These are phyloP conservation scores for Iris pallida DNA, from an alignment of 116 monocot species.

Conservation along the genomic window DNA sequence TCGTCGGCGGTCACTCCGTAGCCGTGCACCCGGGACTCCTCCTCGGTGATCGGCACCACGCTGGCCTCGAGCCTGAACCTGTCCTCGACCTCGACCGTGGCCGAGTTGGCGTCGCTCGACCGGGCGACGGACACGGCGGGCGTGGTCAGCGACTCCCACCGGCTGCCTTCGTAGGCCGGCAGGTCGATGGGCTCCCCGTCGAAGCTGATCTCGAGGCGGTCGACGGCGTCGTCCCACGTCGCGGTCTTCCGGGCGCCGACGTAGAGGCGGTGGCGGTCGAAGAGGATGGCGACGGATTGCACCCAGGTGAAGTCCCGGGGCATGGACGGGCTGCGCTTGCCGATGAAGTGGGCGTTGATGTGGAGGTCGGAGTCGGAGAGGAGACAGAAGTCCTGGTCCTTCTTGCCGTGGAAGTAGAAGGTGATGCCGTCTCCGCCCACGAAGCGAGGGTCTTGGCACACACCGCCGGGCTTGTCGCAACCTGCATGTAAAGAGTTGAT, in stretches of 20 bases:
- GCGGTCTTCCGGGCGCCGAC: slow-evolving; percentile 31
- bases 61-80: slow-evolving; percentile 21
- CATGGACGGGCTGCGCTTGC: slow-evolving; percentile 14
- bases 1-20: slow-evolving; percentile 25
- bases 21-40: slow-evolving; percentile 37
- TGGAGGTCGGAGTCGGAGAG: slow-evolving; percentile 29
- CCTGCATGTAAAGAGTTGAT: slow-evolving; percentile 5
- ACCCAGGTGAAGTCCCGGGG: slow-evolving; percentile 49
- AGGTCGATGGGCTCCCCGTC: slow-evolving; percentile 18
- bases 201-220: slow-evolving; percentile 25
- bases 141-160: slow-evolving; percentile 13
- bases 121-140: slow-evolving; percentile 11
- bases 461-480: slow-evolving; percentile 19
- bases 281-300: slow-evolving; percentile 32
- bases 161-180: slow-evolving; percentile 11
- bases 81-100: slow-evolving; percentile 10
- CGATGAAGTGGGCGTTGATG: slow-evolving; percentile 44
- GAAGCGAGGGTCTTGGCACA: slow-evolving; percentile 45
- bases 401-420: slow-evolving; percentile 49
- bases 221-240: slow-evolving; percentile 22
- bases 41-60: slow-evolving; percentile 31
- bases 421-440: slow-evolving; percentile 41
- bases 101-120: slow-evolving; percentile 11
- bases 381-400: slow-evolving; percentile 30
- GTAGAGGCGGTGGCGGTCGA: slow-evolving; percentile 24